A percentile compares a stretch with the other conserved stretches of the same genome.
phyloP scores from a whole-genome alignment of 495 filamentous ascomycete species.

The Penicillium lividum region DNA sequence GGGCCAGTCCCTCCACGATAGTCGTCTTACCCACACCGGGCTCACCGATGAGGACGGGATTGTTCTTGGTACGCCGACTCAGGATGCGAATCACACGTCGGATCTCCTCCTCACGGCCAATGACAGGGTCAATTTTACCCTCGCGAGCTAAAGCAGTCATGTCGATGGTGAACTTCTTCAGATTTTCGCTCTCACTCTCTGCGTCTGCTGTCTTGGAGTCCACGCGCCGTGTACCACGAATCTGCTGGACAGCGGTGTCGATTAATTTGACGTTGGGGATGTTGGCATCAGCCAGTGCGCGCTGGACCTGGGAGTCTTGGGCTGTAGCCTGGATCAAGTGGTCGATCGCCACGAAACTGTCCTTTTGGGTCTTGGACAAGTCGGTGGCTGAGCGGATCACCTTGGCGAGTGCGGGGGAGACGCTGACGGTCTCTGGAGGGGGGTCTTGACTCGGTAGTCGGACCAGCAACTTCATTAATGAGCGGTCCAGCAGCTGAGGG shows the following conservation, averaged over 20 bases:
- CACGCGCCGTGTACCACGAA: conserved; percentile 86
- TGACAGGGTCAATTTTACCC: conserved; percentile 97
- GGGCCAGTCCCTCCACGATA: conserved; percentile 94
- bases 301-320: conserved; percentile 75
- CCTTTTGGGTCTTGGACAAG: conserved; percentile 93
- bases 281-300: conserved; percentile 78
- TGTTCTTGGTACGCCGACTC: conserved; percentile 95
- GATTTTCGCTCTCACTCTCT: conserved; percentile 85
- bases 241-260: conserved; percentile 81
- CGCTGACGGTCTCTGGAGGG: conserved; percentile 80
- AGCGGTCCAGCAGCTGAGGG: conserved; percentile 79
- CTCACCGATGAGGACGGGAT: conserved; percentile 93
- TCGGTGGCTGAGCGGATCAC: conserved; percentile 81
- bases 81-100: conserved; percentile 91
- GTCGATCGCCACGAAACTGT: conserved; percentile 90
- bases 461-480: conserved; percentile 87
- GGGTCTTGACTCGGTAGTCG: conserved; percentile 92
- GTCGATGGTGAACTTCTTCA: conserved; percentile 97
- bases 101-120: conserved; percentile 96
- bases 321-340: conserved; percentile 83
- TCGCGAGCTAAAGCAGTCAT: conserved; percentile 93
- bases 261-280: conserved; percentile 89
- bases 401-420: conserved; percentile 77
- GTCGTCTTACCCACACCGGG: conserved; percentile 99
- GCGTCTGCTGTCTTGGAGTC: conserved; percentile 94